A percentile compares a stretch with the other conserved stretches of the same genome.
Conservation (phyloP, 352 stramenopile species). For the Globisporangium acanthophoron region DNA sequence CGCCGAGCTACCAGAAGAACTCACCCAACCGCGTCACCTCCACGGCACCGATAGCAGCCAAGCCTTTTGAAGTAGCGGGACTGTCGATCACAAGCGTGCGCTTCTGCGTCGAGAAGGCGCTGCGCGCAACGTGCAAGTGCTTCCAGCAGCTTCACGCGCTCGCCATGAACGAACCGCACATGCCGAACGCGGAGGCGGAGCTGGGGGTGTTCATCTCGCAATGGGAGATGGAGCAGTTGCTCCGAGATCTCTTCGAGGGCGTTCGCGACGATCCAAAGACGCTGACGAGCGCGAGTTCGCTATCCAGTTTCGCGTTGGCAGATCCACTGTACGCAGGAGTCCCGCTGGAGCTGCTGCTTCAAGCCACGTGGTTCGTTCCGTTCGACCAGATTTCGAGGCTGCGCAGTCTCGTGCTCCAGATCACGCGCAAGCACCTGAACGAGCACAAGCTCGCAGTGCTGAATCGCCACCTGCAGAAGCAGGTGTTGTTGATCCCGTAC, state of each 20-base stretch:
- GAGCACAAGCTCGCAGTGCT: slow-evolving; percentile 44
- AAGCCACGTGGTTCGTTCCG: slow-evolving; percentile 62
- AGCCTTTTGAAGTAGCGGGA: slow-evolving; percentile 33
- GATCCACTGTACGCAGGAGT: slow-evolving; percentile 15
- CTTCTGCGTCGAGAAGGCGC: slow-evolving; percentile 48
- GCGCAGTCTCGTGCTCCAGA: slow-evolving; percentile 43
- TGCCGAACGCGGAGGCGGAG: slow-evolving; percentile 2
- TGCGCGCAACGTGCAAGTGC: slow-evolving; percentile 29
- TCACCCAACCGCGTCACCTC: not conserved
- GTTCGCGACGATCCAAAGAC: not conserved
- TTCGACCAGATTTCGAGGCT: slow-evolving; percentile 43
- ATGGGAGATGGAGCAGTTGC: slow-evolving; percentile 43
- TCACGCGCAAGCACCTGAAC: slow-evolving; percentile 47
- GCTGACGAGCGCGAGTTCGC: not conserved
- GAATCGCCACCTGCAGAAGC: slow-evolving; percentile 41
- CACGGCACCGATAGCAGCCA: not conserved
- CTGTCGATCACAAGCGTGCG: slow-evolving; percentile 45
- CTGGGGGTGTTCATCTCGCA: slow-evolving; percentile 47
- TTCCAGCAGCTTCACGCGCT: slow-evolving; percentile 39
- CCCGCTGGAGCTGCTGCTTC: slow-evolving; percentile 23
- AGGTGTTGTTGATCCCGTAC: slow-evolving; percentile 39
- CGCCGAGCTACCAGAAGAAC: not conserved
- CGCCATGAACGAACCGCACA: slow-evolving; percentile 12
- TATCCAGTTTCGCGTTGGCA: slow-evolving; percentile 6
- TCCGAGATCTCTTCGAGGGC: slow-evolving; percentile 27